Evolutionary conservation across 495 filamentous ascomycete genomes (phyloP).

Genomic region (Penicillium egyptiacum): DNA sequence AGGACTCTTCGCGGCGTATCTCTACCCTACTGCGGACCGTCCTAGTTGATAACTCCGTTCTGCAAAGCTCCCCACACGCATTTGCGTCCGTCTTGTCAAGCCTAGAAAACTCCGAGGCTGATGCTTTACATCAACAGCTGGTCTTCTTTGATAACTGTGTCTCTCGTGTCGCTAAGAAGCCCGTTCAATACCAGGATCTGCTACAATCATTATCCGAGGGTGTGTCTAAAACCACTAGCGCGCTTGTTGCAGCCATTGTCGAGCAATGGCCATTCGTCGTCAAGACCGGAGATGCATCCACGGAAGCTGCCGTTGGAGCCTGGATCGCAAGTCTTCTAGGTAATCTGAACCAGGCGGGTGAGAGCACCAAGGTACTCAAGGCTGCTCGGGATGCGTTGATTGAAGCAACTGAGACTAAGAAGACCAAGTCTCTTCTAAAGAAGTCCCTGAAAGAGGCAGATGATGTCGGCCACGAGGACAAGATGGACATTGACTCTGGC

Average conservation of each 20-base stretch:
- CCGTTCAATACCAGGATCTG: constrained; percentile 71
- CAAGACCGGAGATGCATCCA: constrained; percentile 44
- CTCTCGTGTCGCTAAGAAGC: constrained; percentile 63
- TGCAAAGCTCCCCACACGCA: constrained; percentile 30
- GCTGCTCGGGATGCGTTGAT: constrained; percentile 42
- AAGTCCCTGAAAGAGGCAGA: constrained; percentile 41
- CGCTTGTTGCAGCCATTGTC: constrained; percentile 61
- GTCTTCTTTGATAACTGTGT: constrained; percentile 80
- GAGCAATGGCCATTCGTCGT: constrained; percentile 77
- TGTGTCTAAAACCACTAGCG: constrained; percentile 40
- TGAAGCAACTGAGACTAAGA: constrained; percentile 38
- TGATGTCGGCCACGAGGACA: constrained; percentile 23
- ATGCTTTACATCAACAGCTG: constrained; percentile 32
- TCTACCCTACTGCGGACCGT: constrained; percentile 35
- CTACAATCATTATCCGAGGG: constrained; percentile 39
- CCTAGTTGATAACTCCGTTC: constrained; percentile 38
- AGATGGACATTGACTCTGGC: constrained; percentile 24
- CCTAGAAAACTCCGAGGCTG: constrained; percentile 42
- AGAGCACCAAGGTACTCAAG: constrained; percentile 41
- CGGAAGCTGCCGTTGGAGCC: constrained; percentile 43
- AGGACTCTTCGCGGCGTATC: constrained; percentile 37
- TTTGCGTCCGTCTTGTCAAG: constrained; percentile 45
- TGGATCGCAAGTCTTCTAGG: constrained; percentile 56
- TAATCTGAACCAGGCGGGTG: constrained; percentile 46
- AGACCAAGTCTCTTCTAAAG: constrained; percentile 40